Percentiles rank a stretch among this genome's conserved stretches.
These are phyloP conservation scores for Papiliotrema terrestris DNA, from an alignment of 1,284 basidiomycete genomes.

Conservation along the genomic window DNA sequence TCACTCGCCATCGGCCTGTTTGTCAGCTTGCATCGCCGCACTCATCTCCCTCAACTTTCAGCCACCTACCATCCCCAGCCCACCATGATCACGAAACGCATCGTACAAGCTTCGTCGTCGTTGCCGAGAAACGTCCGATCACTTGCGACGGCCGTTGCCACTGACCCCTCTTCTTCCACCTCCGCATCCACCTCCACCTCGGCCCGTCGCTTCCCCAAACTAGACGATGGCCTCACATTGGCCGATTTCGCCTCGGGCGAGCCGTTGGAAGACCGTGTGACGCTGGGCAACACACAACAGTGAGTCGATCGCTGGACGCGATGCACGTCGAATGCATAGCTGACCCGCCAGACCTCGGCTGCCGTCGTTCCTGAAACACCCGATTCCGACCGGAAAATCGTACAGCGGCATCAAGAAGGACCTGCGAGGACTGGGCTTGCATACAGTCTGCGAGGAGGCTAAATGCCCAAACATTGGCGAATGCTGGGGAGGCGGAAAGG, in stretches of 20 bases:
- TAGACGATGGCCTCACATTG: slow-evolving; percentile 70
- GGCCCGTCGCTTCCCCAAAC: slow-evolving; percentile 37
- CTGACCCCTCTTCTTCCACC: slow-evolving; percentile 5
- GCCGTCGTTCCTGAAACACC: slow-evolving; percentile 88
- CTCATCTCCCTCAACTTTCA: neutral
- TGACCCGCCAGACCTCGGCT: slow-evolving; percentile 66
- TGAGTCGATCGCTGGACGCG: slow-evolving; percentile 52
- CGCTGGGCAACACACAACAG: slow-evolving; percentile 75
- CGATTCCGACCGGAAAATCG: slow-evolving; percentile 82
- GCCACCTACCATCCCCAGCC: neutral
- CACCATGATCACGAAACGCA: neutral
- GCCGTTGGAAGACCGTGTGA: slow-evolving; percentile 57
- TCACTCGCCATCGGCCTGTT: too few species aligned
- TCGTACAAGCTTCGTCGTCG: neutral
- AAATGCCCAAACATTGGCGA: slow-evolving; percentile 99
- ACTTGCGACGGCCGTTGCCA: slow-evolving; percentile 28
- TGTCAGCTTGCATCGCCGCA: too few species aligned
- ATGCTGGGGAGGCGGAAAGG: slow-evolving; percentile 93
- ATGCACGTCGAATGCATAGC: neutral
- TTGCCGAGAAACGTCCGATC: slow-evolving; percentile 5
- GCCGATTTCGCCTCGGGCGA: slow-evolving; percentile 79
- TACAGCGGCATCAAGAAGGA: slow-evolving; percentile 95
- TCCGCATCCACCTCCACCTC: slow-evolving; percentile 7
- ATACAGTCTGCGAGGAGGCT: slow-evolving; percentile 98
- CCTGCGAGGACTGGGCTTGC: slow-evolving; percentile 80